Evolutionary conservation across 495 filamentous ascomycete species (phyloP), one percentile per base, ranked within the genome.

Genomic region (Poronia punctata): DNA sequence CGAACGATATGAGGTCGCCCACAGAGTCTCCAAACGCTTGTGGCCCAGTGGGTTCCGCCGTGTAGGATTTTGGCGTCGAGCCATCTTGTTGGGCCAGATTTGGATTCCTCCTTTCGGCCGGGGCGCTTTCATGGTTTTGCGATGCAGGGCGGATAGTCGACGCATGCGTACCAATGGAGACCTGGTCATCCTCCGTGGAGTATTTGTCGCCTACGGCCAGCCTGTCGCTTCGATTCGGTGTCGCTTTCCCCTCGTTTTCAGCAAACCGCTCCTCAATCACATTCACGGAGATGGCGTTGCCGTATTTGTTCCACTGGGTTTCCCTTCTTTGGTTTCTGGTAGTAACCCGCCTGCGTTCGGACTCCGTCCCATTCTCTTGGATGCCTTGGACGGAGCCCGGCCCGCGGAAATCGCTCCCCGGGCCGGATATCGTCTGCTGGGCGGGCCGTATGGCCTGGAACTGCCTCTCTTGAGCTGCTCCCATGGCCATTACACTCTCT

Each of bases 111-210:
- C 33, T 28, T 21, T 39, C 38, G 25, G 48, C 26, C 4, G 46
- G 35, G 27, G n/a, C 33, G 19, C 31, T 34, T 2, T 36, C 40
- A 35, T 57, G 45, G 34, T 26, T 46, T 20, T 35, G 48, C 12
- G 52, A 52, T 21, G 34, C 33, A 10, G 54, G 51, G 4, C 51
- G 48, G 17, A 50, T 55, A 3, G 55, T 53, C 20, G 55, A 58
- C 14, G 52, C 30, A 15, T 53, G 45, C 9, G 52, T 58, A 15
- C 40, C 55, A 7, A 53, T 35, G n/a, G 52, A 55, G 6, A 43
- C 28, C n/a, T 20, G 20, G 25, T 55, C 49, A 12, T 53, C 49
- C 33, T 58, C 52, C 27, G 46, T 46, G 1, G 38, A 40, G 10
- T 36, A 33, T n/a, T 23, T 23, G 25, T 23, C n/a, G 7, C 11